Evolutionary conservation across 2,329 filamentous ascomycete species (phyloP).

Genomic region (Bipolaris zeicola): DNA sequence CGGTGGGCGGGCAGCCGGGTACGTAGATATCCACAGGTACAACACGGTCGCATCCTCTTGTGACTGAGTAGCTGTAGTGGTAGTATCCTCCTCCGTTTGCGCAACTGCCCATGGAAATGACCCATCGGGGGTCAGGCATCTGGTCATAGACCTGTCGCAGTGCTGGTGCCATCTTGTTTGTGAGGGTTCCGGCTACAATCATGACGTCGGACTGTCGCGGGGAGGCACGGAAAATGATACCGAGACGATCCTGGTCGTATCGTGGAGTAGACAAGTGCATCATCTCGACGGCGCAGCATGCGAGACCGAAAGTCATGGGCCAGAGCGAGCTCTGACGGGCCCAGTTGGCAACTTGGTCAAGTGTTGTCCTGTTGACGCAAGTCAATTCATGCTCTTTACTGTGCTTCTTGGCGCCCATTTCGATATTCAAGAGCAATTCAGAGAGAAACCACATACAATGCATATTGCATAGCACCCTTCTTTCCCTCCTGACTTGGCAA

Average conservation of each 20-base stretch:
- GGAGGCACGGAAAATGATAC: slow-evolving; percentile 90
- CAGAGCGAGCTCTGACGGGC: slow-evolving; percentile 85
- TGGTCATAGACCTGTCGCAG: slow-evolving; percentile 92
- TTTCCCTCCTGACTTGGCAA: slow-evolving; percentile 78
- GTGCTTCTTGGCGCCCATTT: not conserved
- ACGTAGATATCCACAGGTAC: slow-evolving; percentile 86
- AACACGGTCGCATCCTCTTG: slow-evolving; percentile 77
- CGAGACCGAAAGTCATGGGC: slow-evolving; percentile 89
- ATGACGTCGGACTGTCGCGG: slow-evolving; percentile 91
- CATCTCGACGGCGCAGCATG: slow-evolving; percentile 92
- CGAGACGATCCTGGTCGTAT: slow-evolving; percentile 87
- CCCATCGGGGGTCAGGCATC: slow-evolving; percentile 92
- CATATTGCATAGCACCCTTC: slow-evolving; percentile 83
- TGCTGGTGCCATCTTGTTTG: slow-evolving; percentile 95
- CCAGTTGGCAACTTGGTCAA: slow-evolving; percentile 86
- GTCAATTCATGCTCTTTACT: slow-evolving; percentile 22
- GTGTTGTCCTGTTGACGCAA: slow-evolving; percentile 65
- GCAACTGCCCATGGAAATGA: slow-evolving; percentile 82
- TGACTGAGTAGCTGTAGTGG: slow-evolving; percentile 83
- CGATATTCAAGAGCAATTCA: not conserved
- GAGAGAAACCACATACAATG: slow-evolving; percentile 67
- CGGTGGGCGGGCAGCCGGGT: slow-evolving; percentile 69
- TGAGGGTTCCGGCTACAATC: slow-evolving; percentile 91
- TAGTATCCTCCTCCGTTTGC: slow-evolving; percentile 87
- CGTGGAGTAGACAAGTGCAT: slow-evolving; percentile 92